Conservation (phyloP, 2,329 filamentous ascomycete genomes). For the Didymellaceae sp. region DNA sequence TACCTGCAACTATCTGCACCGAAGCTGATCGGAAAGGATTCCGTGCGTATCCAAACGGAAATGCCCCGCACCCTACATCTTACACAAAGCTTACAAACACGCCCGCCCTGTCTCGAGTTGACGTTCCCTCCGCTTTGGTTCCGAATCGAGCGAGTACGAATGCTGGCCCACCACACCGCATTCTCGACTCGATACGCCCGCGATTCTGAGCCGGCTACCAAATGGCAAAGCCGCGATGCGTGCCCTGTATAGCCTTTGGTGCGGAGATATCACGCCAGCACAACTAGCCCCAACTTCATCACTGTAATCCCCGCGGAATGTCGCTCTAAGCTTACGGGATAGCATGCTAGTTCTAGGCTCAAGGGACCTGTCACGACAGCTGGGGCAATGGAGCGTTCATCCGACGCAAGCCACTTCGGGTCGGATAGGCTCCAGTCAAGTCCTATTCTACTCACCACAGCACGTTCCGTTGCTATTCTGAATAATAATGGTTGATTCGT, state of each 20-base stretch:
- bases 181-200: slow-evolving; percentile 5
- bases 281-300: slow-evolving; percentile 20
- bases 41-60: slow-evolving; percentile 5
- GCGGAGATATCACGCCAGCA: slow-evolving; percentile 31
- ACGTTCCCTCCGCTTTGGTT: not conserved
- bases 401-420: slow-evolving; percentile 26
- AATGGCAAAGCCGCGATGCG: slow-evolving; percentile 14
- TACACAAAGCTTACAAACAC: slow-evolving; percentile 12
- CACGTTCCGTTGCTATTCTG: not conserved
- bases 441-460: too few relatives aligned
- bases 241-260: slow-evolving; percentile 26
- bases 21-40: not conserved
- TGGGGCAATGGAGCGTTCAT: slow-evolving; percentile 40
- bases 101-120: not conserved
- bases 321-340: slow-evolving; percentile 13
- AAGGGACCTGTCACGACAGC: slow-evolving; percentile 6
- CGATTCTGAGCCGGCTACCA: slow-evolving; percentile 16
- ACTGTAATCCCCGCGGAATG: slow-evolving; percentile 26
- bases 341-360: slow-evolving; percentile 19
- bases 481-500: not conserved
- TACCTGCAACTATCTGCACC: not conserved
- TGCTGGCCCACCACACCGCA: slow-evolving; percentile 21
- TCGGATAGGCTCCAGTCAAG: slow-evolving; percentile 24
- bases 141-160: not conserved
- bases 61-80: slow-evolving; percentile 7